These are phyloP conservation scores for Boeremia exigua DNA, from an alignment of 2,329 filamentous ascomycete genomes.

Conservation along the genomic window DNA sequence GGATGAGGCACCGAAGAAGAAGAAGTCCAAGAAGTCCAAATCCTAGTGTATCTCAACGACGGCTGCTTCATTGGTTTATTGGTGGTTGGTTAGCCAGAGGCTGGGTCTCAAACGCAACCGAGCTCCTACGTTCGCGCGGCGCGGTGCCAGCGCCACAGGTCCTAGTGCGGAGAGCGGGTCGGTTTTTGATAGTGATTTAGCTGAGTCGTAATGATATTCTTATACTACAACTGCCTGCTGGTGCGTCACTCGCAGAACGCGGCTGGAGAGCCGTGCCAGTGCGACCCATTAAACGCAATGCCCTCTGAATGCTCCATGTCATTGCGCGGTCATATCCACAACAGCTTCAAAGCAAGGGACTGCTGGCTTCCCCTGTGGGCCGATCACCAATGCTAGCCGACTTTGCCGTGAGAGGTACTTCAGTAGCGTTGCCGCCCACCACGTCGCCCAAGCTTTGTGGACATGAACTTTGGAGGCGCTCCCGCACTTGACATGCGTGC, in stretches of 20 bases:
- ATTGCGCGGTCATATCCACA: not conserved
- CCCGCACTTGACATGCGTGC: not conserved
- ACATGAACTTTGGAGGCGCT: not conserved
- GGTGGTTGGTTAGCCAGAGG: not conserved
- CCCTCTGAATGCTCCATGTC: not conserved
- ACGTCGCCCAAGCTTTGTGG: not conserved
- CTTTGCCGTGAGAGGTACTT: not conserved
- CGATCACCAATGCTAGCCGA: not conserved
- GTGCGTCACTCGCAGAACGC: not conserved
- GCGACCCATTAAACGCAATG: not conserved
- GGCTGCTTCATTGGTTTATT: not conserved
- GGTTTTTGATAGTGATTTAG: not conserved
- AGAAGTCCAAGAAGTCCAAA: slow-evolving; percentile 25
- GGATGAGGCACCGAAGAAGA: slow-evolving; percentile 27
- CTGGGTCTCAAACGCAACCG: not conserved
- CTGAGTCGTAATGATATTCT: not conserved
- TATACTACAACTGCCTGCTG: not conserved
- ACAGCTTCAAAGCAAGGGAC: slow-evolving; percentile 3
- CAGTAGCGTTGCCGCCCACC: not conserved
- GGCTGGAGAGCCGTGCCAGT: not conserved
- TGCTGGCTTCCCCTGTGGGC: not conserved
- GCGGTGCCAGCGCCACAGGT: not conserved
- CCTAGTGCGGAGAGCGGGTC: not conserved
- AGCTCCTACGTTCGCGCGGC: not conserved
- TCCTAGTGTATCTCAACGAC: not conserved